Conservation (phyloP, 306 rosid species). For the Rosa rugosa region DNA sequence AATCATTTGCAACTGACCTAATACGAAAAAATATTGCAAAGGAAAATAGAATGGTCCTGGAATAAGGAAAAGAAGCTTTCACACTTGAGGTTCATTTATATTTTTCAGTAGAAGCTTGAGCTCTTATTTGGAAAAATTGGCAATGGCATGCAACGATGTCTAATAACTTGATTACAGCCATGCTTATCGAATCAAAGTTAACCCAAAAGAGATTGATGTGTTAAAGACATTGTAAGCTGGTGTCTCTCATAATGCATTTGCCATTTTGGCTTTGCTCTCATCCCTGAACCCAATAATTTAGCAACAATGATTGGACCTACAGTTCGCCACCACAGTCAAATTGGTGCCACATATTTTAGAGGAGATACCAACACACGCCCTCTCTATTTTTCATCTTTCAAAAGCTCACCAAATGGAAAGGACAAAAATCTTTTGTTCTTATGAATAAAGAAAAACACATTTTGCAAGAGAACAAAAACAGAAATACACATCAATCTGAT, state of each 20-base stretch:
- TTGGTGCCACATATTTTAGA: neutral
- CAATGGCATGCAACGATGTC: neutral
- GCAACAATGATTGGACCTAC: neutral
- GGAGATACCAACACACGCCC: neutral
- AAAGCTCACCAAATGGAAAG: neutral
- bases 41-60: neutral
- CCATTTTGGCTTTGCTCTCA: neutral
- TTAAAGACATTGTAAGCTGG: neutral
- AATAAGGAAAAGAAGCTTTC: neutral
- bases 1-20: neutral
- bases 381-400: neutral
- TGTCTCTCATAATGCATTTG: neutral
- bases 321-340: conserved; percentile 6
- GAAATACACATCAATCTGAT: neutral
- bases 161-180: neutral
- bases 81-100: neutral
- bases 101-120: neutral
- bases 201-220: neutral
- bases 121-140: neutral
- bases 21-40: neutral
- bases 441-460: neutral
- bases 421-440: neutral
- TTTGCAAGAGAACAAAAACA: neutral
- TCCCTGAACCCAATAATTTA: neutral
- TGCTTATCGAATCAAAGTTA: neutral